Evolutionary conservation across 306 rosid species (phyloP).

Genomic region (Lablab purpureus): DNA sequence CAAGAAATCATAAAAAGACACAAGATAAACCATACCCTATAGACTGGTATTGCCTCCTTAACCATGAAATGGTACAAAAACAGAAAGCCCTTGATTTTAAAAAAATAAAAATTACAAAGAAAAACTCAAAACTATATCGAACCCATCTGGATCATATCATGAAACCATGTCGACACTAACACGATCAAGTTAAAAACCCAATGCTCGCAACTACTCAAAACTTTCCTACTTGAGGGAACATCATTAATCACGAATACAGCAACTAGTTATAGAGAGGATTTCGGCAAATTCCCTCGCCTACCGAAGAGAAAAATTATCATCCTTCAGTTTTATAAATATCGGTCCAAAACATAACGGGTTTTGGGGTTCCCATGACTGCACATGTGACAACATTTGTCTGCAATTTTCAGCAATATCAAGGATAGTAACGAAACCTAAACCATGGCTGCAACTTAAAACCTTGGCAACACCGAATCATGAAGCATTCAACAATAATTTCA

Average conservation of each 20-base stretch:
- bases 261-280: slow-evolving; percentile 26
- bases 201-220: slow-evolving; percentile 2
- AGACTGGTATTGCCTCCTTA: background rate
- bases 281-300: slow-evolving; percentile 22
- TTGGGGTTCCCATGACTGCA: background rate
- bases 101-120: too few species aligned
- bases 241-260: background rate
- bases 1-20: slow-evolving; percentile 25
- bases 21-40: background rate
- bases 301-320: slow-evolving; percentile 23
- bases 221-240: slow-evolving; percentile 13
- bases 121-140: too few species aligned
- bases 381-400: background rate
- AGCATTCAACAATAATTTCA: background rate
- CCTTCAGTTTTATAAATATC: background rate
- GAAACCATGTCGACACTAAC: slow-evolving; percentile 25
- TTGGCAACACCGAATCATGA: slow-evolving; percentile 26
- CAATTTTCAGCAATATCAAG: background rate
- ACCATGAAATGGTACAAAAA: background rate
- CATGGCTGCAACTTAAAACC: background rate
- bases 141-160: too few species aligned
- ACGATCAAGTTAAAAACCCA: background rate
- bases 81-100: too few species aligned
- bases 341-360: background rate
- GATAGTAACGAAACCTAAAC: background rate